Percentiles rank a stretch among this genome's conserved stretches.
Evolutionary conservation across 2,329 filamentous ascomycete genomes (phyloP).

Genomic region (Ploettnerulaceae sp.): DNA sequence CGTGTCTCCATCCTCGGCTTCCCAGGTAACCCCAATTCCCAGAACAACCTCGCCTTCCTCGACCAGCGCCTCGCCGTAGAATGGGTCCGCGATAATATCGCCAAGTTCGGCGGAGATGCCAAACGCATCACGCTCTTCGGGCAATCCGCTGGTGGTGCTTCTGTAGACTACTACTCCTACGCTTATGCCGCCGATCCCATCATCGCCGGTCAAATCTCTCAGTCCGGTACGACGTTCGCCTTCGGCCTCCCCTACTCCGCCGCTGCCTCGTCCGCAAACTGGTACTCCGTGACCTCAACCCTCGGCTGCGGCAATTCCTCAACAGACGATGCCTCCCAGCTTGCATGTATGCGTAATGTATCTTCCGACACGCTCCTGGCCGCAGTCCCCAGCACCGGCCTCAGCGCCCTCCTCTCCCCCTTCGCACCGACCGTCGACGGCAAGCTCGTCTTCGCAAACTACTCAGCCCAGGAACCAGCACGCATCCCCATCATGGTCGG

Average conservation of each 20-base stretch:
- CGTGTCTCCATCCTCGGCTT: conserved; percentile 38
- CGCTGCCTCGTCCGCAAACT: conserved; percentile 17
- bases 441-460: conserved; percentile 30
- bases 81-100: conserved; percentile 58
- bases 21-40: conserved; percentile 30
- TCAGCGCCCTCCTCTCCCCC: conserved; percentile 16
- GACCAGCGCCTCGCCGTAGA: conserved; percentile 56
- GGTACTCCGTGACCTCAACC: conserved; percentile 25
- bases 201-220: conserved; percentile 29
- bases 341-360: conserved; percentile 30
- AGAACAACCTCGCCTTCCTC: conserved; percentile 54
- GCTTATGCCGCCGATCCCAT: conserved; percentile 33
- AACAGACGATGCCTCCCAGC: conserved; percentile 19
- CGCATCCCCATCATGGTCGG: conserved; percentile 33
- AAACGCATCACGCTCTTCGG: conserved; percentile 50
- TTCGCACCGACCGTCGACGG: conserved; percentile 31
- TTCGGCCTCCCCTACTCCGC: conserved; percentile 26
- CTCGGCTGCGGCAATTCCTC: conserved; percentile 31
- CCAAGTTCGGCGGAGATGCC: conserved; percentile 54
- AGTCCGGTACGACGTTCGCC: conserved; percentile 33
- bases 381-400: conserved; percentile 18
- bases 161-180: conserved; percentile 37
- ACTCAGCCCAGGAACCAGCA: conserved; percentile 21
- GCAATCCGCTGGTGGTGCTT: conserved; percentile 53
- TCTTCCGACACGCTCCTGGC: conserved; percentile 18